phyloP scores from a whole-genome alignment of 1,139 yeast species.

The Debaryomyces subglobosus region DNA sequence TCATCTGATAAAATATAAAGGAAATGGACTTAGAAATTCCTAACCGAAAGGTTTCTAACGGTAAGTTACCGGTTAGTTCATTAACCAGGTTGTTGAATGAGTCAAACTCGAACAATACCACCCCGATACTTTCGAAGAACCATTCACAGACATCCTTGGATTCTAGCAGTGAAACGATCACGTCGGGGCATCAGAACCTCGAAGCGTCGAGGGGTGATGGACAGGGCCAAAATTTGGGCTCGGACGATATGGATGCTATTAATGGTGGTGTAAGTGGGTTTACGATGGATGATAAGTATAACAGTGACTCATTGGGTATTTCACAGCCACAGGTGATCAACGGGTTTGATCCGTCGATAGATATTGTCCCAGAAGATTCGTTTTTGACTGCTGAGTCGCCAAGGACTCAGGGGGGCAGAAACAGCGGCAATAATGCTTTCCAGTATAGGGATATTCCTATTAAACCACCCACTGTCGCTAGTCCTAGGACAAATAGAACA shows the following conservation, averaged over 20 bases:
- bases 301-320: not conserved
- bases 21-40: slow-evolving; percentile 13
- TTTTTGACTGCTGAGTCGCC: slow-evolving; percentile 22
- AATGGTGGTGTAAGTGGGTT: not conserved
- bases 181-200: not conserved
- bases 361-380: slow-evolving; percentile 12
- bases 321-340: slow-evolving; percentile 17
- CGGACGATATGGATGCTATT: not conserved
- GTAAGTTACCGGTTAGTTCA: slow-evolving; percentile 35
- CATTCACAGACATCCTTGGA: slow-evolving; percentile 27
- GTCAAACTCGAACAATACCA: slow-evolving; percentile 30
- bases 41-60: slow-evolving; percentile 9
- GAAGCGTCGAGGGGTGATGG: not conserved
- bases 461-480: slow-evolving; percentile 29
- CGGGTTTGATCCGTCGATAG: slow-evolving; percentile 23
- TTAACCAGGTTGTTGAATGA: slow-evolving; percentile 48
- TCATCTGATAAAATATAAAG: not conserved
- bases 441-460: slow-evolving; percentile 24
- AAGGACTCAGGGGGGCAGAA: not conserved
- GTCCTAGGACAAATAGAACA: slow-evolving; percentile 47
- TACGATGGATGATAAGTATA: slow-evolving; percentile 1
- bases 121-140: slow-evolving; percentile 30
- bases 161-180: slow-evolving; percentile 12
- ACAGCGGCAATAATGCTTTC: slow-evolving; percentile 6
- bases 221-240: not conserved